Evolutionary conservation across 164 flowering plant species (phyloP), one percentile per base, ranked within the genome.

Genomic region (Warburgia ugandensis): DNA sequence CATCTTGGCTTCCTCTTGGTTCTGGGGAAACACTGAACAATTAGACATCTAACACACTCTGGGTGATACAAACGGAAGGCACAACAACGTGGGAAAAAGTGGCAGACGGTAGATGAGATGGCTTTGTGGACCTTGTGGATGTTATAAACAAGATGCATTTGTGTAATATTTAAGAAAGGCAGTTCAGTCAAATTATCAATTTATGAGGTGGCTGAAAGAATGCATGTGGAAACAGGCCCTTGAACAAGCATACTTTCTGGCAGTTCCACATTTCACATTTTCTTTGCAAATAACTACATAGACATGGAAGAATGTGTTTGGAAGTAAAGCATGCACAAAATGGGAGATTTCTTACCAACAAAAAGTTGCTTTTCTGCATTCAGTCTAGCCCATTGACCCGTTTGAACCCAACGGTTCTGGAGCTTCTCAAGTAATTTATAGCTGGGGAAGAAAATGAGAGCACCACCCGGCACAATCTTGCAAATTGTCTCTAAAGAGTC

Each of bases 371-470:
- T 92, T 44, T 61, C 76, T 25, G 77, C 79, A 63, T 74, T 73
- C 56, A 92, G 55, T 48, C 75, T 77, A 51, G 87, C 74, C 94
- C 91, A 88, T 78, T 86, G 97, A 46, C 97, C 97, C 41, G 95
- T 92, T 71, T 79, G 79, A 48, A 48, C 60, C 99, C 99, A 92
- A 21, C 96, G 90, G 33, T 40, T 64, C 50, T 81, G 58, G 14
- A 92, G 63, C 68, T 86, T 92, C 30, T 86, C 96, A 88, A 92
- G 79, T 72, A 92, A 65, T 50, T 86, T 88, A 64, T 92, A 92
- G 69, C 99, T 92, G 29, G 99, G 99, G 56, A 92, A 92, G 73
- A 92, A 92, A 38, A 88, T 86, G 46, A 92, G 86, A 48, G 77
- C 82, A 28, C 99, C 99, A 52, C 81, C 86, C 14, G 96, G 97